Base-by-base conservation (phyloP, 306 rosid species). In the Corylus avellana region DNA sequence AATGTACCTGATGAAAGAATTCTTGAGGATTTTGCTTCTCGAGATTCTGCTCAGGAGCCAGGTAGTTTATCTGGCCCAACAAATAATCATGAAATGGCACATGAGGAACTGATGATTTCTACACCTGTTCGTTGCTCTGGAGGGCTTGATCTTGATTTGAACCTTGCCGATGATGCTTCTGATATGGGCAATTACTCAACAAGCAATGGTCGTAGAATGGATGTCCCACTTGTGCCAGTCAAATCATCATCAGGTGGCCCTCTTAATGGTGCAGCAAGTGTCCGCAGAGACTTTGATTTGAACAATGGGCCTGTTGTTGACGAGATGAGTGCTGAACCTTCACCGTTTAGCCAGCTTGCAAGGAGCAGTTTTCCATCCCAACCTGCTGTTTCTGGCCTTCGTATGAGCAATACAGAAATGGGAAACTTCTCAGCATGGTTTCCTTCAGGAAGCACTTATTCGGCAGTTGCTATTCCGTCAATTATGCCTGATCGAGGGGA, bases 111-210 rank as follows among this genome's bases (percentile, higher is more conserved):
- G 9, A 63, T 48, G 70, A 75, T 70, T 48, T 77, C 84, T 46
- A 64, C 83, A 35, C 83, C 85, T 71, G 77, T 71, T 58, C 86
- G 84, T 37, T 54, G 80, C 62, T 69, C 82, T 63, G 94, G 97
- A 42, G 89, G 94, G 22, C 87, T 88, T 80, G 94, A 80, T 84
- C 97, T 92, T 83, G 97, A 92, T 83, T 86, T 92, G 73, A 92
- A 92, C 79, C 80, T 70, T 78, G 79, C 77, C 50, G 93, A 83
- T 53, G 94, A 85, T 51, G 84, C 82, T 80, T 82, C 94, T 58
- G 94, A 92, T 42, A 53, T 74, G 70, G 88, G 86, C 70, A 78
- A 76, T 81, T 81, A 75, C 82, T 84, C 78, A 55, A 37, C 68
- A 22, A 84, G 84, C 79, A 86, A 51, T 70, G 70, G 76, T 72